phyloP scores from a whole-genome alignment of 176 grass and related monocot genomes.

The Elymus sibiricus region DNA sequence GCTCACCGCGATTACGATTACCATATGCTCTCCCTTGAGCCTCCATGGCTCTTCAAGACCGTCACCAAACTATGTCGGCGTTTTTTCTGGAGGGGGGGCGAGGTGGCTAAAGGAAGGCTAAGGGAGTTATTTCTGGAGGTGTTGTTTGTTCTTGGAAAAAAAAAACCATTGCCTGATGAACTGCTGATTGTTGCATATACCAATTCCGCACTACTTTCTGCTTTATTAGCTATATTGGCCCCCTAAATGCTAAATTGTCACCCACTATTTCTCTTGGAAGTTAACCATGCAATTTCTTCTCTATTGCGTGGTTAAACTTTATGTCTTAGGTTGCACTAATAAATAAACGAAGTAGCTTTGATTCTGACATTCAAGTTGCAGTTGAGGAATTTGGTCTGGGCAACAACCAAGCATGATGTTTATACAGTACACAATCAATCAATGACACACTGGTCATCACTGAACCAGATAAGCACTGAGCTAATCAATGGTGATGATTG shows the following conservation, averaged over 20 bases:
- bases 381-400: conserved; percentile 94
- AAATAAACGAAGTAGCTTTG: not conserved
- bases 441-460: conserved; percentile 80
- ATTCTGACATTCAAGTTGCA: conserved; percentile 36
- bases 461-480: conserved; percentile 61
- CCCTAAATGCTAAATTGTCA: too few relatives aligned
- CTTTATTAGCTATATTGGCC: too few relatives aligned
- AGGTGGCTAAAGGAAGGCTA: too few relatives aligned
- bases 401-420: conserved; percentile 94
- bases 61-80: too few relatives aligned
- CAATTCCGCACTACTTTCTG: too few relatives aligned
- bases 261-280: not conserved
- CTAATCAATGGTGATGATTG: conserved; percentile 67
- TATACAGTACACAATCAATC: conserved; percentile 83
- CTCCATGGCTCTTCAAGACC: too few relatives aligned
- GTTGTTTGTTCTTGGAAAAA: too few relatives aligned
- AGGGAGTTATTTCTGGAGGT: too few relatives aligned
- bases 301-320: not conserved
- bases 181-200: too few relatives aligned
- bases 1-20: too few relatives aligned
- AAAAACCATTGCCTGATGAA: not conserved
- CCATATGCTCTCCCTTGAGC: too few relatives aligned
- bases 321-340: conserved; percentile 1
- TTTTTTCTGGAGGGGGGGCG: too few relatives aligned
- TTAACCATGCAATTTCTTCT: not conserved